Evolutionary conservation across 495 filamentous ascomycete species (phyloP).

Genomic region (Aspergillus indologenus): DNA sequence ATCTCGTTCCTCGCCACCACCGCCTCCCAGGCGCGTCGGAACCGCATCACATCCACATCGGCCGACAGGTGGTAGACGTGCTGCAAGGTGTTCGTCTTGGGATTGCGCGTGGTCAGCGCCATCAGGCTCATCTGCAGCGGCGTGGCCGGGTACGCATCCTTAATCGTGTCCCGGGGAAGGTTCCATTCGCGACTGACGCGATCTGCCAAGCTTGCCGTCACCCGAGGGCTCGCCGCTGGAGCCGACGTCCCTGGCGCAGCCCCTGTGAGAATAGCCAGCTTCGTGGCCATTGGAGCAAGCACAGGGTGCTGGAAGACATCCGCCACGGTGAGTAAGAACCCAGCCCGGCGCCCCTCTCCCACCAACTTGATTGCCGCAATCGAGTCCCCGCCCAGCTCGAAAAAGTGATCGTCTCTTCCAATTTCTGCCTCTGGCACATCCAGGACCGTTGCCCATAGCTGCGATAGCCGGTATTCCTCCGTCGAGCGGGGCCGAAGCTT

Average conservation of each 20-base stretch:
- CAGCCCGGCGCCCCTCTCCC: constrained; percentile 7
- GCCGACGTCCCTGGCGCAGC: background rate
- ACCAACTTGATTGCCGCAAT: constrained; percentile 52
- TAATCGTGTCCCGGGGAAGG: constrained; percentile 30
- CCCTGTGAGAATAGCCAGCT: constrained; percentile 14
- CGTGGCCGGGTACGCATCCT: constrained; percentile 59
- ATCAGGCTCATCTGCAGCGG: constrained; percentile 57
- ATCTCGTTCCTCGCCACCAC: constrained; percentile 27
- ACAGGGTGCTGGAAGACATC: constrained; percentile 19
- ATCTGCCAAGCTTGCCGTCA: too few relatives aligned
- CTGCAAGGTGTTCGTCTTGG: constrained; percentile 49
- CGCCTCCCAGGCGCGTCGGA: constrained; percentile 27
- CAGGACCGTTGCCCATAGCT: constrained; percentile 14
- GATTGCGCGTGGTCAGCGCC: constrained; percentile 48
- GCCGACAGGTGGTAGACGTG: constrained; percentile 29
- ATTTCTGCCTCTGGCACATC: background rate
- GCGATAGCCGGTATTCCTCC: too few relatives aligned
- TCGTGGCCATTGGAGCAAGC: too few relatives aligned
- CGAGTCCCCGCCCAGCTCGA: constrained; percentile 51
- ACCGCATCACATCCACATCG: constrained; percentile 18
- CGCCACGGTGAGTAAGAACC: constrained; percentile 18
- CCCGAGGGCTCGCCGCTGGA: background rate
- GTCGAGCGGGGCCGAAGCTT: too few relatives aligned
- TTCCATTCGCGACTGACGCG: too few relatives aligned
- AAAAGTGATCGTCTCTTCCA: constrained; percentile 42